phyloP scores from a whole-genome alignment of 768 basidiomycete genomes.

The Suillus lakei region DNA sequence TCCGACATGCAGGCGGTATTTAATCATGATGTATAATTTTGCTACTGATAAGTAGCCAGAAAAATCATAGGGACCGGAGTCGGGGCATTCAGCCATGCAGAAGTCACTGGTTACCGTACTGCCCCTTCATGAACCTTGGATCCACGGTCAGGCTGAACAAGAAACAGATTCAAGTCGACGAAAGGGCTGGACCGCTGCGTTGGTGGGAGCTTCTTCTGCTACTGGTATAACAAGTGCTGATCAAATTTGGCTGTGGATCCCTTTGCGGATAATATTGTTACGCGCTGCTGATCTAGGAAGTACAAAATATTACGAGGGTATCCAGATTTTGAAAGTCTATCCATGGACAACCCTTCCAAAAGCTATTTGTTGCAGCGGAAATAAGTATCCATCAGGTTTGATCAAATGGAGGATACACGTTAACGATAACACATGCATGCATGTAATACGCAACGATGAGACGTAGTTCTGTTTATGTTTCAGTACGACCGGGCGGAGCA shows the following conservation, averaged over 20 bases:
- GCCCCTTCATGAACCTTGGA: constrained; percentile 39
- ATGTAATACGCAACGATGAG: too few relatives aligned
- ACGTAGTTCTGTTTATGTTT: neutral
- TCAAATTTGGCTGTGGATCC: neutral
- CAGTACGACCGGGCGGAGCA: neutral
- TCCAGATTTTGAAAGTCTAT: too few relatives aligned
- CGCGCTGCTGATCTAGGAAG: neutral
- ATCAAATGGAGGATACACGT: too few relatives aligned
- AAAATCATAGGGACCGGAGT: constrained; percentile 54
- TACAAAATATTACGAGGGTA: too few relatives aligned
- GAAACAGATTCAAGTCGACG: neutral
- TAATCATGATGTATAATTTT: too few relatives aligned
- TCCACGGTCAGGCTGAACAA: neutral
- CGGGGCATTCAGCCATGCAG: constrained; percentile 57
- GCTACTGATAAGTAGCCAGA: too few relatives aligned
- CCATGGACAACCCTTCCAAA: too few relatives aligned
- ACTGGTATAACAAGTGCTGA: too few relatives aligned
- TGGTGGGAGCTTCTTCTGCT: neutral
- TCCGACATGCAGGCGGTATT: too few relatives aligned
- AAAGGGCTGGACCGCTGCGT: neutral
- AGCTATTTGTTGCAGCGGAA: too few relatives aligned
- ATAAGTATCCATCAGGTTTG: too few relatives aligned
- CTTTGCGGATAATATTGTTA: neutral
- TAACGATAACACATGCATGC: too few relatives aligned
- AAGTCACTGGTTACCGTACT: constrained; percentile 42